Evolutionary conservation across 495 filamentous ascomycete species (phyloP).

Genomic region (Penicillium herquei): DNA sequence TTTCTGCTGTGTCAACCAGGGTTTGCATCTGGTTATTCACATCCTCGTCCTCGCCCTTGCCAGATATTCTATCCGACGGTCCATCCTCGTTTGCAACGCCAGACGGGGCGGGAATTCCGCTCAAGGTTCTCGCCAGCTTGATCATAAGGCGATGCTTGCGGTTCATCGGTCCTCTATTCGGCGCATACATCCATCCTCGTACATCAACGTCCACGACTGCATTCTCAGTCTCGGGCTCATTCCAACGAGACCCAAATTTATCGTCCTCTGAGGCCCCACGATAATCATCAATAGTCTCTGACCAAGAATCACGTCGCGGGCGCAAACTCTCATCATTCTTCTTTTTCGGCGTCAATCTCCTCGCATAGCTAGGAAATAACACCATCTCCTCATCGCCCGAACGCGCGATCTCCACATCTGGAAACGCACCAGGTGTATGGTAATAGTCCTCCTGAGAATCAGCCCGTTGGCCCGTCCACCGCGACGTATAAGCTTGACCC

Average conservation of each 20-base stretch:
- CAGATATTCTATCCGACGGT: conserved; percentile 19
- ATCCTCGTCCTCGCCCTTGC: conserved; percentile 52
- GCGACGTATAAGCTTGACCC: conserved; percentile 72
- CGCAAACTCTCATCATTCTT: conserved; percentile 17
- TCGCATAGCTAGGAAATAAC: conserved; percentile 87
- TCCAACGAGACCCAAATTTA: conserved; percentile 57
- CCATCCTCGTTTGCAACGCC: conserved; percentile 28
- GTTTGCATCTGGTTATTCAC: conserved; percentile 70
- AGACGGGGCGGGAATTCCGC: conserved; percentile 74
- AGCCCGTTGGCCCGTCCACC: conserved; percentile 51
- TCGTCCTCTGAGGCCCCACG: conserved; percentile 26
- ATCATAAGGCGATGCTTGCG: conserved; percentile 83
- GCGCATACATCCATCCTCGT: conserved; percentile 88
- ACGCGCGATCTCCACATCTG: conserved; percentile 73
- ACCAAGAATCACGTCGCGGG: conserved; percentile 30
- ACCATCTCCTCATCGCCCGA: conserved; percentile 89
- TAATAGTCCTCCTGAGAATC: conserved; percentile 54
- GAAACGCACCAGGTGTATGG: conserved; percentile 73
- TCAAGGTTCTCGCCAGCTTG: conserved; percentile 77
- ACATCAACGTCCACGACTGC: conserved; percentile 88
- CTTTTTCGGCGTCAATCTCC: conserved; percentile 49
- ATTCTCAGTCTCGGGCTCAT: conserved; percentile 68
- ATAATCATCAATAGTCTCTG: conserved; percentile 39
- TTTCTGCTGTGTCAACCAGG: conserved; percentile 67
- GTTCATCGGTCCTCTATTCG: conserved; percentile 81